Evolutionary conservation across 441 rosid genomes (phyloP).

Genomic region (Iberis amara): DNA sequence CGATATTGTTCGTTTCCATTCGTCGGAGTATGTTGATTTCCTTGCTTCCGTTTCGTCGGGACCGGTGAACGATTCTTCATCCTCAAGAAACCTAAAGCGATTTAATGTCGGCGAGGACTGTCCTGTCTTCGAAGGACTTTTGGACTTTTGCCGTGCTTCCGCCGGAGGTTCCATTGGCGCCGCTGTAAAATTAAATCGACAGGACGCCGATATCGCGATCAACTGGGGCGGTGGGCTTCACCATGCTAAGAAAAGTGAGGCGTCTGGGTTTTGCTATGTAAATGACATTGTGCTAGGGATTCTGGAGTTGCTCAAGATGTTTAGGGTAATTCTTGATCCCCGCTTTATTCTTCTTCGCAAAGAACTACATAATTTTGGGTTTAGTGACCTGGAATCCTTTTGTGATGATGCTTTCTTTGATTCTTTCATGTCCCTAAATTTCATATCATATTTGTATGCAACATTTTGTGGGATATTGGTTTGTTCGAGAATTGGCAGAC

Average conservation of each 20-base stretch:
- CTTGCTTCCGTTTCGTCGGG: conserved; percentile 69
- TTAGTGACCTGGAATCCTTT: not conserved
- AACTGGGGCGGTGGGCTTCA: conserved; percentile 86
- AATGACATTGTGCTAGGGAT: conserved; percentile 74
- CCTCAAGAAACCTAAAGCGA: conserved; percentile 45
- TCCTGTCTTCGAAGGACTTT: conserved; percentile 70
- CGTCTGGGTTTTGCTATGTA: conserved; percentile 78
- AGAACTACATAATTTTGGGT: not conserved
- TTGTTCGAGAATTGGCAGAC: too few relatives aligned
- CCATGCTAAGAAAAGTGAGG: conserved; percentile 78
- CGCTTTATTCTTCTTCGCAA: not conserved
- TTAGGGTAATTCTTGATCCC: conserved; percentile 24
- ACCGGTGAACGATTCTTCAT: conserved; percentile 39
- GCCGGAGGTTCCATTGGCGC: conserved; percentile 63
- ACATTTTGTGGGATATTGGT: too few relatives aligned
- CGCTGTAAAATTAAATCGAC: conserved; percentile 28
- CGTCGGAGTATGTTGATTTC: conserved; percentile 67
- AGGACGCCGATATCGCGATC: conserved; percentile 58
- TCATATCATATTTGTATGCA: too few relatives aligned
- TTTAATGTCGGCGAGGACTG: conserved; percentile 80
- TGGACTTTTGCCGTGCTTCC: conserved; percentile 62
- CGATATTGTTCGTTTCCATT: conserved; percentile 63
- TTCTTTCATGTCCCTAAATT: not conserved
- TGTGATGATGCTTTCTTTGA: conserved; percentile 8
- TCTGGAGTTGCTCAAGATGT: conserved; percentile 59